Evolutionary conservation across 2,329 filamentous ascomycete genomes (phyloP).

Genomic region (Verticillium nonalfalfae): DNA sequence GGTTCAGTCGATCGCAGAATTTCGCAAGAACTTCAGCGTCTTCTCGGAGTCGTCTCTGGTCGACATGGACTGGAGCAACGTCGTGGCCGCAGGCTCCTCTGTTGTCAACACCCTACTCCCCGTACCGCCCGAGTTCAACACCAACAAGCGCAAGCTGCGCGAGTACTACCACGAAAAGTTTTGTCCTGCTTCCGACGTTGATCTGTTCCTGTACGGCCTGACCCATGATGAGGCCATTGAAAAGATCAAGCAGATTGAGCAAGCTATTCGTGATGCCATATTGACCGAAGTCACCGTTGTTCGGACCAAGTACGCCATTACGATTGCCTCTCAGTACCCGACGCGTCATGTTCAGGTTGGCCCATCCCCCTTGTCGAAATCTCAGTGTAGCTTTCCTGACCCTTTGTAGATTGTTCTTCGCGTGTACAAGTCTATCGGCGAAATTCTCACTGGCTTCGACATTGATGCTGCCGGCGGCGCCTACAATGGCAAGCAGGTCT

Average conservation of each 20-base stretch:
- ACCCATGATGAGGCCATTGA: constrained; percentile 70
- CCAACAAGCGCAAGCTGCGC: constrained; percentile 56
- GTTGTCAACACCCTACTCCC: constrained; percentile 75
- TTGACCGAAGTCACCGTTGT: constrained; percentile 79
- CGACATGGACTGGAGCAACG: constrained; percentile 76
- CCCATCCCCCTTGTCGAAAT: neutral
- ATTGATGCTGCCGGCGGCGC: constrained; percentile 79
- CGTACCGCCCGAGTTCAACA: constrained; percentile 54
- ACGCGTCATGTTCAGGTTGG: constrained; percentile 66
- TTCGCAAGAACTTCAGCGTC: constrained; percentile 71
- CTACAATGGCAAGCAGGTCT: constrained; percentile 77
- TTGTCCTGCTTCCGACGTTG: constrained; percentile 79
- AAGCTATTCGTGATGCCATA: constrained; percentile 67
- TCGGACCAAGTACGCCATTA: constrained; percentile 81
- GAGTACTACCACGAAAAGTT: constrained; percentile 78
- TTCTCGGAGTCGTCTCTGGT: constrained; percentile 74
- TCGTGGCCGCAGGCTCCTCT: constrained; percentile 74
- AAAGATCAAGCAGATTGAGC: constrained; percentile 80
- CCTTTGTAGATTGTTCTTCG: constrained; percentile 65
- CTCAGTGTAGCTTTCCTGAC: neutral
- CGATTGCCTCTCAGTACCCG: constrained; percentile 78
- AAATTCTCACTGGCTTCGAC: constrained; percentile 84
- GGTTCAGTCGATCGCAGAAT: constrained; percentile 61
- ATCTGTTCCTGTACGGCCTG: constrained; percentile 78
- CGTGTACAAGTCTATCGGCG: constrained; percentile 76